Evolutionary conservation across 2,329 filamentous ascomycete species (phyloP), one percentile per base, ranked within the genome.

Genomic region (Helminthosporium solani): DNA sequence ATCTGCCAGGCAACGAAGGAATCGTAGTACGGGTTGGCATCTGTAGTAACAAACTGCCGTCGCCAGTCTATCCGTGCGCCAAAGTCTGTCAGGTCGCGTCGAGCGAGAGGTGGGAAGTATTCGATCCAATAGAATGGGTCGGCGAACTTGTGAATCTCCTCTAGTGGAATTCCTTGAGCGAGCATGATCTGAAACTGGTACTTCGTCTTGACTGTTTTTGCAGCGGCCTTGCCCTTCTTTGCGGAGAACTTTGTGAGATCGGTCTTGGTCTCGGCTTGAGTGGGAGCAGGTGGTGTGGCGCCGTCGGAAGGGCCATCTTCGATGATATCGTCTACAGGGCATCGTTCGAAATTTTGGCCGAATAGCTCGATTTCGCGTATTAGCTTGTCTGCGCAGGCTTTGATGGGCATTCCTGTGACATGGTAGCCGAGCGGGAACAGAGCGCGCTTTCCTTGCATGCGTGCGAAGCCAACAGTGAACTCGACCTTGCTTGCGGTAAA

Each of bases 121-220:
- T 92, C 78, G 43, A 99, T 83, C 94, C 92, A 97, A 74, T 96
- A 79, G 45, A 84, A 80, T n/a, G 92, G 82, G 65, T 99, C 89
- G 47, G 94, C 86, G 64, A 99, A 99, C 57, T 86, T 86, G 73
- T 96, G 87, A 52, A 99, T 96, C 56, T 99, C 90, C 60, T 92
- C 83, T 39, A 83, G 75, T 0, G 90, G 88, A 36, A 97, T 90
- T 28, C 92, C 94, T 53, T 96, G 82, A 5, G 92, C 87, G 63
- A 91, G 76, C 90, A 96, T 95, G 60, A 96, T 95, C 75, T 92
- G 87, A 73, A 91, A 95, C 68, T 95, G 90, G 72, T 97, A 97
- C 75, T 96, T 96, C 73, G 90, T 84, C 75, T 95, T 94, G 62
- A 91, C 85, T 0, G 88, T 85, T 78, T 97, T 97, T 25, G 89